phyloP scores from a whole-genome alignment of 306 rosid genomes.

The Prunus campanulata region DNA sequence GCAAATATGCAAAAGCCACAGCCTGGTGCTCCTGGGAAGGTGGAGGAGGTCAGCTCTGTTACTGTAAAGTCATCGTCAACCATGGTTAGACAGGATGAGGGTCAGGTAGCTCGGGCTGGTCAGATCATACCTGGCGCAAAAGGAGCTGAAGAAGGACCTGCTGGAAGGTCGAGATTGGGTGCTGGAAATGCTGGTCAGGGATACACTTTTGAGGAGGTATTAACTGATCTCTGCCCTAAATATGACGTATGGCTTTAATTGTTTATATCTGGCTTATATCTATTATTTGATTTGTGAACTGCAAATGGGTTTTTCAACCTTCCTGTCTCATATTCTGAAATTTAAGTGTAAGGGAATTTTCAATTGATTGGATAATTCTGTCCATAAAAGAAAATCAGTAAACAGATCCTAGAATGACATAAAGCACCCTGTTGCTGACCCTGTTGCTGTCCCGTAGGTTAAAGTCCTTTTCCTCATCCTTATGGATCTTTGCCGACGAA shows the following conservation, averaged over 20 bases:
- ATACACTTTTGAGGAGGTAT: slow-evolving; percentile 94
- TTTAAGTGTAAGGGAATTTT: not conserved
- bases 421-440: slow-evolving; percentile 27
- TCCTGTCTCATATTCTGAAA: not conserved
- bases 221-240: not conserved
- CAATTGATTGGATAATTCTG: not conserved
- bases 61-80: slow-evolving; percentile 58
- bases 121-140: slow-evolving; percentile 63
- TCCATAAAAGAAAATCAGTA: not conserved
- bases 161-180: slow-evolving; percentile 78
- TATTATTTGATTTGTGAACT: not conserved
- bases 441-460: slow-evolving; percentile 54
- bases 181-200: slow-evolving; percentile 99
- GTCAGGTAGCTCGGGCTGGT: slow-evolving; percentile 58
- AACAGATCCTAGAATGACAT: slow-evolving; percentile 7
- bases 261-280: not conserved
- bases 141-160: slow-evolving; percentile 73
- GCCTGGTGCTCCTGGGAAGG: slow-evolving; percentile 64
- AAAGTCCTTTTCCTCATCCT: slow-evolving; percentile 83
- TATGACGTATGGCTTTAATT: not conserved
- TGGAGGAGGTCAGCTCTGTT: slow-evolving; percentile 57
- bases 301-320: not conserved
- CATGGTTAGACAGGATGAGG: slow-evolving; percentile 68
- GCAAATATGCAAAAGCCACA: slow-evolving; percentile 71
- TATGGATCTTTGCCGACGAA: slow-evolving; percentile 86